Percentiles rank a stretch among this genome's conserved stretches.
These are phyloP conservation scores for Trichosporon ovoides DNA, from an alignment of 1,284 basidiomycete genomes.

Conservation along the genomic window DNA sequence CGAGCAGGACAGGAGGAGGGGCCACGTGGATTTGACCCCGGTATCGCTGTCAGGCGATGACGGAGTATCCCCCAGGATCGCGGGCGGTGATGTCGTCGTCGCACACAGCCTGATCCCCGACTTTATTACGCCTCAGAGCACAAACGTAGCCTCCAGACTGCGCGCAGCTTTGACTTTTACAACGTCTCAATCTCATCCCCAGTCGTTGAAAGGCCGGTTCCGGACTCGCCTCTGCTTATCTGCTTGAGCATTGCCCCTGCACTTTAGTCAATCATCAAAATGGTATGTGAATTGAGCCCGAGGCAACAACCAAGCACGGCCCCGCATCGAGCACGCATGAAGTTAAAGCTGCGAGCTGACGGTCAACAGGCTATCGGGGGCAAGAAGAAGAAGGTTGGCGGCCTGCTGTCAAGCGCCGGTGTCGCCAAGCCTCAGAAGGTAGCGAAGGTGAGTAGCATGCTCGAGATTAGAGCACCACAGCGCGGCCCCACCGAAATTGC, in stretches of 20 bases:
- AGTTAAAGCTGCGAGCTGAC: too few species aligned
- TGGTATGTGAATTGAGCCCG: background rate
- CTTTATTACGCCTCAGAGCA: background rate
- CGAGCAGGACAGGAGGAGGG: background rate
- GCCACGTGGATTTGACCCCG: slow-evolving; percentile 4
- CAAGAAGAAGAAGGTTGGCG: slow-evolving; percentile 74
- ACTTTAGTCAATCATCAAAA: background rate
- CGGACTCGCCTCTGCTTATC: background rate
- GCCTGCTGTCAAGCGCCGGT: slow-evolving; percentile 57
- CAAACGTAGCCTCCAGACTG: background rate
- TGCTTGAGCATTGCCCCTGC: background rate
- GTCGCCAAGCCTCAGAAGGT: slow-evolving; percentile 22
- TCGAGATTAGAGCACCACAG: too few species aligned
- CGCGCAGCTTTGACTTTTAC: background rate
- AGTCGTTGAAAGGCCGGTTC: background rate
- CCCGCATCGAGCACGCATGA: too few species aligned
- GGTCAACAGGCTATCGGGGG: slow-evolving; percentile 77
- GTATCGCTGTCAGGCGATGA: background rate
- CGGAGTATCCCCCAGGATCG: background rate
- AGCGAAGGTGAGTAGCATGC: slow-evolving; percentile 19
- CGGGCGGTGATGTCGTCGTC: slow-evolving; percentile 4
- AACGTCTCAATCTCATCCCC: background rate
- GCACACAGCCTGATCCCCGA: slow-evolving; percentile 1
- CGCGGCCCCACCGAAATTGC: too few species aligned
- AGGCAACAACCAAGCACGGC: too few species aligned